Percentiles rank a stretch among this genome's conserved stretches.
These are phyloP conservation scores for Hsuehochloa calcarea DNA, from an alignment of 176 grass and related monocot genomes.

Conservation along the genomic window DNA sequence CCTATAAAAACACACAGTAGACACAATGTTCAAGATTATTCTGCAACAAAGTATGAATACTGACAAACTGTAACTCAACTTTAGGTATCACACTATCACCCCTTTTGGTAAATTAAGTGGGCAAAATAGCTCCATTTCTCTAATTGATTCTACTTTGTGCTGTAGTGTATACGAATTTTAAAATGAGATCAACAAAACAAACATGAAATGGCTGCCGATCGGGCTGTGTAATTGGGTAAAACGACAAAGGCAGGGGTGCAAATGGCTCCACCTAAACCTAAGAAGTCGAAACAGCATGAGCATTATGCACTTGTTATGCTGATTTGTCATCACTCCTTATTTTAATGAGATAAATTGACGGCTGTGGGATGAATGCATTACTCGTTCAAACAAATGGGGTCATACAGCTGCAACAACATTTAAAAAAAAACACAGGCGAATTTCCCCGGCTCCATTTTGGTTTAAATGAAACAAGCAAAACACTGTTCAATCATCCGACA, in stretches of 20 bases:
- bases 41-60: no score
- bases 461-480: constrained; percentile 8
- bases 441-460: not conserved
- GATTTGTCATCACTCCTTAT: not conserved
- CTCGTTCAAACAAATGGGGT: not conserved
- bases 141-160: not conserved
- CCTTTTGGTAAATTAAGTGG: not conserved
- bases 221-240: not conserved
- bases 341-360: not conserved
- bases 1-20: no score
- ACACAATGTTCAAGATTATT: no score
- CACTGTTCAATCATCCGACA: not conserved
- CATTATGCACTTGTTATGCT: not conserved
- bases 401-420: not conserved
- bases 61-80: no score
- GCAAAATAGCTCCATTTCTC: not conserved
- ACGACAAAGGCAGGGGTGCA: not conserved
- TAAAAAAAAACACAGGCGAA: not conserved
- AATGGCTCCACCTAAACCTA: not conserved
- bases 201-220: not conserved
- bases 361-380: not conserved
- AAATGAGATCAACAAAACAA: not conserved
- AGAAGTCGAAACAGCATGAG: not conserved
- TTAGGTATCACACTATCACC: no score
- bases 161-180: not conserved